Percentiles rank a stretch among this genome's conserved stretches.
Evolutionary conservation across 805 yeast species (phyloP).

Genomic region (Yarrowia sp.): DNA sequence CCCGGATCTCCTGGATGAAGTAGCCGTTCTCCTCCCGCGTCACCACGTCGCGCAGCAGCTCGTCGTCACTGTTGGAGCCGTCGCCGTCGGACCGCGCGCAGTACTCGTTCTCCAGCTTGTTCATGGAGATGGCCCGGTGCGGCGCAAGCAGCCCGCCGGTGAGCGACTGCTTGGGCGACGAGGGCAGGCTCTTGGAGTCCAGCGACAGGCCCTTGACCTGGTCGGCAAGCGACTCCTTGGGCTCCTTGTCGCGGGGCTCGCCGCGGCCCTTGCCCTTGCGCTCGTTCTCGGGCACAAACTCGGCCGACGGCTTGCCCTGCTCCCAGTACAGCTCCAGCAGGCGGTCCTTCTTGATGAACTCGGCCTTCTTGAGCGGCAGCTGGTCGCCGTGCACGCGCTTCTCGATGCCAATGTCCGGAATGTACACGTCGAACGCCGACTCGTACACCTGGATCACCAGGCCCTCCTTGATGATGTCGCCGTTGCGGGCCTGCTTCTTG

Average conservation of each 20-base stretch:
- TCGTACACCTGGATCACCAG: constrained; percentile 90
- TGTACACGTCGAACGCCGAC: constrained; percentile 87
- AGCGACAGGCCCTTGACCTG: constrained; percentile 21
- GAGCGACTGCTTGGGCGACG: constrained; percentile 33
- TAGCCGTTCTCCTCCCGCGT: constrained; percentile 61
- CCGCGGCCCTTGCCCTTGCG: constrained; percentile 16
- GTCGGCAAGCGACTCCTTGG: constrained; percentile 1
- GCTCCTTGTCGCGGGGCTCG: background rate
- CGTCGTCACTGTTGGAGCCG: constrained; percentile 27
- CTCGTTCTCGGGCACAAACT: constrained; percentile 79
- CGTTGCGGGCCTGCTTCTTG: constrained; percentile 37
- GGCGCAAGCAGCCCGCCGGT: constrained; percentile 28
- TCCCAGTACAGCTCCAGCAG: constrained; percentile 88
- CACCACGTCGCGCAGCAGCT: constrained; percentile 45
- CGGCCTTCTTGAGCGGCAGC: constrained; percentile 87
- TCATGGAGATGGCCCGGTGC: constrained; percentile 35
- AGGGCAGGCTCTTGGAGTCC: constrained; percentile 38
- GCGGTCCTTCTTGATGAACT: constrained; percentile 68
- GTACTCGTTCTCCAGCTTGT: constrained; percentile 30
- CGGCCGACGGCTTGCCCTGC: constrained; percentile 85
- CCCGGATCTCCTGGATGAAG: constrained; percentile 76
- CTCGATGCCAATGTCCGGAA: constrained; percentile 93
- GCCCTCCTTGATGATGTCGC: constrained; percentile 78
- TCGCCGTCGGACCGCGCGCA: constrained; percentile 21
- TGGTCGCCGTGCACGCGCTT: constrained; percentile 98